These are phyloP conservation scores for Didymella pinodella DNA, from an alignment of 2,329 filamentous ascomycete genomes.

Conservation along the genomic window DNA sequence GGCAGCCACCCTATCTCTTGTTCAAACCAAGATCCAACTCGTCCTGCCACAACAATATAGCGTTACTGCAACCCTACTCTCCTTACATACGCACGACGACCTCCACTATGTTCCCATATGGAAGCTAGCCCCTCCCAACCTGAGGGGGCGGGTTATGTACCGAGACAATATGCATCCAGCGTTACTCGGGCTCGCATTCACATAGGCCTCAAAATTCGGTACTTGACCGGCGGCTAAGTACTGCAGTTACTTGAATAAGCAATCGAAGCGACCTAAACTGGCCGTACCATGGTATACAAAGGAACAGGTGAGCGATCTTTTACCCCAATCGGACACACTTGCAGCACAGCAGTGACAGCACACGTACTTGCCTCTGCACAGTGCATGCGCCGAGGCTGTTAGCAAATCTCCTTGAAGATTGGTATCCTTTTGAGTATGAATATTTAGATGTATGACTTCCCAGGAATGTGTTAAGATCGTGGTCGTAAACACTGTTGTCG, in stretches of 20 bases:
- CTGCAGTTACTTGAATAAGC: not conserved
- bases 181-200: conserved; percentile 12
- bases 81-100: not conserved
- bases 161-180: not conserved
- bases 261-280: conserved; percentile 5
- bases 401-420: not conserved
- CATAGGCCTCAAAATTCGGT: not conserved
- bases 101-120: not conserved
- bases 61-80: not conserved
- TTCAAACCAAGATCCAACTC: not conserved
- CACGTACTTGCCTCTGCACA: not conserved
- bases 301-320: not conserved
- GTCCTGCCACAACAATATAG: not conserved
- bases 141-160: conserved; percentile 3
- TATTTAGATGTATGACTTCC: not conserved
- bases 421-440: not conserved
- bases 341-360: conserved; percentile 2
- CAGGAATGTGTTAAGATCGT: not conserved
- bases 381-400: conserved; percentile 2
- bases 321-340: not conserved
- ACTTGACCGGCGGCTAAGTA: conserved; percentile 1
- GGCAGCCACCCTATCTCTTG: not conserved
- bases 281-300: not conserved
- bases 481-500: not conserved
- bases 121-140: conserved; percentile 2